Evolutionary conservation across 208 protist species (phyloP), one percentile per base, ranked within the genome.

Genomic region (Leptomonas pyrrhocoris): DNA sequence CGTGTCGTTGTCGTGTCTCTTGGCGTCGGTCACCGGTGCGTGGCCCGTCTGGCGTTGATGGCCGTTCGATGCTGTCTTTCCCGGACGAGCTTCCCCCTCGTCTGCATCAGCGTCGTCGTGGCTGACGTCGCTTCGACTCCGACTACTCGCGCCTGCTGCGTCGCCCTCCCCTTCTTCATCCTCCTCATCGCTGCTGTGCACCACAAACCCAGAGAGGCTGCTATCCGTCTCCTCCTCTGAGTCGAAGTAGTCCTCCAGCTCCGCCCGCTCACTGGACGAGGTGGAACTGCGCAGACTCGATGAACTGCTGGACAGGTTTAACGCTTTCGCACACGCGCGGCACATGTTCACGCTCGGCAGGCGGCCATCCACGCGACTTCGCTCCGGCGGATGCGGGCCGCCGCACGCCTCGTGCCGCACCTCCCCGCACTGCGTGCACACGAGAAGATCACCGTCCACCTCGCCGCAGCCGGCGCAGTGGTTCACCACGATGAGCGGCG

Each of bases 381-480:
- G 54, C 59, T 80, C 73, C 7, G 51, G 46, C 1, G 79, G 80
- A 58, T 89, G 85, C 11, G 90, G 90, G 13, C 90, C 90, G 23
- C 82, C 90, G 36, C 90, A 95, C 18, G 75, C 83, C 70, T 95
- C 90, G 61, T 95, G 90, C 12, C 84, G 77, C 19, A 92, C 38
- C 30, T 58, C 57, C n/a, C 67, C 46, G 61, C 90, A 95, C 30
- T 84, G 73, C 11, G 57, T 60, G 73, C 90, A 95, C 4, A 56
- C 27, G 28, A 88, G 83, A 1, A 95, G 69, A 25, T 92, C 87
- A 3, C 87, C 90, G 30, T 73, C 86, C 1, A 25, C 68, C 38
- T 84, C 77, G 12, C 83, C 42, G 74, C 80, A 86, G 28, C 54
- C 55, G 19, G 19, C 61, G 28, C 69, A 84, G 43, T 51, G 51